phyloP scores from a whole-genome alignment of 163 green algal genomes.

The Scenedesmus sp. region DNA sequence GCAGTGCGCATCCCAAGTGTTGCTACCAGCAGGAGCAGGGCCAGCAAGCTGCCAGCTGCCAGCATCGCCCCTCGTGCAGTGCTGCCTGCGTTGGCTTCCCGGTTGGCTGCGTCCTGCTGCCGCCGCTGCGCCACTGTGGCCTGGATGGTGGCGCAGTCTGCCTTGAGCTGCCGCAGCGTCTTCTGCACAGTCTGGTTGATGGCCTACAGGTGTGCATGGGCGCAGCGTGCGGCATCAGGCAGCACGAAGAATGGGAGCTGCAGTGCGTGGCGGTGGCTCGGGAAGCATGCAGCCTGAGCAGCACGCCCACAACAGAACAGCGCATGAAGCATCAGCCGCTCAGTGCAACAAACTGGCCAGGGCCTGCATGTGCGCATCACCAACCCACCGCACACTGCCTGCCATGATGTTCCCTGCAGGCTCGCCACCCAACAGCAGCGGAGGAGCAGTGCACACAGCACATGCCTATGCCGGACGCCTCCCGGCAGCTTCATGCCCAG shows the following conservation, averaged over 20 bases:
- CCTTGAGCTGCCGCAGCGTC: constrained; percentile 73
- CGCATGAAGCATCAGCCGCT: too few relatives aligned
- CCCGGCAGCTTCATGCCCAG: not conserved
- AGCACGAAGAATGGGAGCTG: too few relatives aligned
- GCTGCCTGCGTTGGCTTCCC: constrained; percentile 29
- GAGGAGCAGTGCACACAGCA: too few relatives aligned
- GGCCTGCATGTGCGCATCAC: too few relatives aligned
- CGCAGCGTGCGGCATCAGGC: too few relatives aligned
- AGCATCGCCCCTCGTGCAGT: not conserved
- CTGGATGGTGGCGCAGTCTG: constrained; percentile 69
- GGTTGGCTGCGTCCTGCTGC: constrained; percentile 34
- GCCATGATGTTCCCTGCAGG: too few relatives aligned
- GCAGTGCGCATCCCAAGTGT: not conserved
- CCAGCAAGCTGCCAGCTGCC: not conserved
- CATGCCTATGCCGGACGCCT: too few relatives aligned
- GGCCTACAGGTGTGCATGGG: constrained; percentile 41
- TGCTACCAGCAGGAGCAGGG: constrained; percentile 25
- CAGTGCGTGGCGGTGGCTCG: too few relatives aligned
- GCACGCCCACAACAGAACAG: not conserved
- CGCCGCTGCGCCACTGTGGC: constrained; percentile 50
- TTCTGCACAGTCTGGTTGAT: constrained; percentile 83
- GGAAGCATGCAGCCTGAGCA: not conserved
- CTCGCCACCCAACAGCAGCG: too few relatives aligned
- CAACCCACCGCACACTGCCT: not conserved
- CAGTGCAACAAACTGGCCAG: too few relatives aligned